A percentile compares a stretch with the other conserved stretches of the same genome.
phyloP scores from a whole-genome alignment of 164 flowering plant genomes.

The Liquidambar formosana region DNA sequence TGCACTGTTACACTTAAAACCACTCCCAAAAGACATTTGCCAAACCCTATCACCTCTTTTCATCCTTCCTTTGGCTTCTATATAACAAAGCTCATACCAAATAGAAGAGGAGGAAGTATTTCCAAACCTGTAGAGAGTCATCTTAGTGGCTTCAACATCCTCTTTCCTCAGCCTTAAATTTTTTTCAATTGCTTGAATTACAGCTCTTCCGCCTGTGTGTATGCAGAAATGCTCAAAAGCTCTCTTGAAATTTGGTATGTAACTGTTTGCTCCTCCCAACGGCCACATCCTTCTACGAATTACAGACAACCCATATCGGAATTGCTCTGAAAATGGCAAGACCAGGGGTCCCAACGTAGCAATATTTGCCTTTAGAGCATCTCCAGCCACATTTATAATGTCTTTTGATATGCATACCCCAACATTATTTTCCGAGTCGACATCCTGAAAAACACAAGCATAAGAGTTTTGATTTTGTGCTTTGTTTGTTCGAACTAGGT shows the following conservation, averaged over 20 bases:
- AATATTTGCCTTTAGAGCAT: constrained; percentile 32
- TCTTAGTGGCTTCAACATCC: constrained; percentile 41
- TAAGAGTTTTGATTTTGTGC: constrained; percentile 28
- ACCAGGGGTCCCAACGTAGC: constrained; percentile 36
- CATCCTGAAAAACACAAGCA: constrained; percentile 27
- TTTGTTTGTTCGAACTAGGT: constrained; percentile 33
- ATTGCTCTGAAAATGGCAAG: constrained; percentile 35
- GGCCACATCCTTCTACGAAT: constrained; percentile 2
- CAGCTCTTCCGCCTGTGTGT: constrained; percentile 44
- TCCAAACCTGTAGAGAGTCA: constrained; percentile 43
- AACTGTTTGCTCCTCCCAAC: constrained; percentile 1
- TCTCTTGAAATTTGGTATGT: constrained; percentile 31
- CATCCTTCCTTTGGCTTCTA: constrained; percentile 40
- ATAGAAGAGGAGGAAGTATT: constrained; percentile 40
- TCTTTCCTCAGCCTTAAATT: constrained; percentile 25
- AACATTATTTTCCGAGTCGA: constrained; percentile 22
- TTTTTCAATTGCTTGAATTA: constrained; percentile 32
- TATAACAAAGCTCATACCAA: constrained; percentile 43
- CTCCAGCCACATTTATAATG: constrained; percentile 28
- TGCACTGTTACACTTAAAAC: constrained; percentile 40
- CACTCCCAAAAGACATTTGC: constrained; percentile 36
- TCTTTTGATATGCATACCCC: constrained; percentile 39
- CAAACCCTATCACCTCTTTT: constrained; percentile 33
- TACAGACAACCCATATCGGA: constrained; percentile 20
- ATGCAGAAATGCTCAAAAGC: constrained; percentile 47